Evolutionary conservation across 192 early-diverging fungal species (phyloP).

Genomic region (Linnemannia schmuckeri): DNA sequence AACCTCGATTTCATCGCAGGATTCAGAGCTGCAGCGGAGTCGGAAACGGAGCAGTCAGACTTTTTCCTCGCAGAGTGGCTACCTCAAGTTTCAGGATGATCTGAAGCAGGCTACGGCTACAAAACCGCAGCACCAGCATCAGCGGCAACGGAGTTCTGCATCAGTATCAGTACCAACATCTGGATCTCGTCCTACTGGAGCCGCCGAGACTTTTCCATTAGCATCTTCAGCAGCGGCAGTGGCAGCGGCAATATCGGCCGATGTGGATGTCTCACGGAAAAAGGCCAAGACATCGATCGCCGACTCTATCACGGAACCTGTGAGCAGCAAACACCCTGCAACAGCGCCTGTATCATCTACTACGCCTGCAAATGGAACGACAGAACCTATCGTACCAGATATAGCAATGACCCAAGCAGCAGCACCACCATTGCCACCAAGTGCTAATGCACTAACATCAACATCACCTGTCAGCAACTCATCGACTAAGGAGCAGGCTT

Average conservation of each 20-base stretch:
- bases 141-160: slow-evolving; percentile 17
- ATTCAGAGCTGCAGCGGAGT: slow-evolving; percentile 21
- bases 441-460: neutral
- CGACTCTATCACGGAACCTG: neutral
- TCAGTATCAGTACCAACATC: slow-evolving; percentile 7
- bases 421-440: neutral
- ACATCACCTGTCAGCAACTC: neutral
- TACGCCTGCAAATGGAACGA: neutral
- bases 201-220: neutral
- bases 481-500: neutral
- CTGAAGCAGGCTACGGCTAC: slow-evolving; percentile 27
- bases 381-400: neutral
- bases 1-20: neutral
- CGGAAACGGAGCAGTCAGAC: slow-evolving; percentile 49
- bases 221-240: neutral
- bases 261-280: slow-evolving; percentile 27
- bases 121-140: slow-evolving; percentile 18
- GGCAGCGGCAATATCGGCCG: neutral
- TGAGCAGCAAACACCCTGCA: neutral
- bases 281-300: slow-evolving; percentile 39
- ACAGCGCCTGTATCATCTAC: neutral
- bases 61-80: slow-evolving; percentile 41
- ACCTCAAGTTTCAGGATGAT: slow-evolving; percentile 52
- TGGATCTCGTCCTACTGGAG: neutral
- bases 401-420: neutral